Percentiles rank a stretch among this genome's conserved stretches.
Evolutionary conservation across 306 rosid species (phyloP).

Genomic region (Fagus crenata): DNA sequence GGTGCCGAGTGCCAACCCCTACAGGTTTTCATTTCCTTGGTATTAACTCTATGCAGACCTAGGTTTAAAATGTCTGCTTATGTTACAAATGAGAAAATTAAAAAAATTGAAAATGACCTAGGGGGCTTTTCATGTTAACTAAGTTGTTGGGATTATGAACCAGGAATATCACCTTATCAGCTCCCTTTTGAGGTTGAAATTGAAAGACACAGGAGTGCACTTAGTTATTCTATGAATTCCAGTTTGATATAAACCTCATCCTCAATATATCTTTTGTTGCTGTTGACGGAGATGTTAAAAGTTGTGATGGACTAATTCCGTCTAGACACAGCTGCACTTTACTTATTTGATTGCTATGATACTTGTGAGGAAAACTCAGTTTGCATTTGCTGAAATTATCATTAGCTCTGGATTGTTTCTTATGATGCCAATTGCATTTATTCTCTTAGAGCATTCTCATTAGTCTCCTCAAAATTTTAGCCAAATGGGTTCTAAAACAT

Average conservation of each 20-base stretch:
- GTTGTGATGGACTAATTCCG: neutral
- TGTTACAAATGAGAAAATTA: slow-evolving; percentile 3
- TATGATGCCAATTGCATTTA: no score
- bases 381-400: neutral
- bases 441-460: no score
- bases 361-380: neutral
- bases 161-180: no score
- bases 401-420: neutral
- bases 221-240: neutral
- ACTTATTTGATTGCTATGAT: neutral
- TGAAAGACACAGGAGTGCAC: neutral
- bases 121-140: neutral
- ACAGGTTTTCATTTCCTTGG: no score
- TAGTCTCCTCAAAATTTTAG: no score
- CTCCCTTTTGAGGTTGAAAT: neutral
- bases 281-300: neutral
- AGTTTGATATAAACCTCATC: neutral
- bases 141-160: neutral
- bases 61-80: neutral
- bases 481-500: no score
- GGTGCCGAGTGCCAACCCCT: no score
- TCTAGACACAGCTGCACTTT: neutral
- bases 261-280: neutral
- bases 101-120: neutral
- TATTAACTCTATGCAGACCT: no score